Conservation (phyloP, 2,329 filamentous ascomycete genomes). For the Colletotrichum viniferum region DNA sequence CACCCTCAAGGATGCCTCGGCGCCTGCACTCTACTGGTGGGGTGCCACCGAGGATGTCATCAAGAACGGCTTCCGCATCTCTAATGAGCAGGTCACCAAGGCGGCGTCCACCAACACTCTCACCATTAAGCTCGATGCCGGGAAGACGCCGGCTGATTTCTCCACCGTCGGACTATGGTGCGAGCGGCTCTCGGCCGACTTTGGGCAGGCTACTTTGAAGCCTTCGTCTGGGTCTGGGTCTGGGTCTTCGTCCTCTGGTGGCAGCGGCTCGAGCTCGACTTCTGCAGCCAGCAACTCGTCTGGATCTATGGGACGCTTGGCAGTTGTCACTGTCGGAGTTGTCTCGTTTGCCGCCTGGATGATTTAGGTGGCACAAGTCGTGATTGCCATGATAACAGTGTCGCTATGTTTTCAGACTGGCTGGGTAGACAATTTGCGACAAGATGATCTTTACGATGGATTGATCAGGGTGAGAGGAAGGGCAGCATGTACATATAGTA, state of each 20-base stretch:
- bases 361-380: neutral
- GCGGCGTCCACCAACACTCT: slow-evolving; percentile 20
- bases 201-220: neutral
- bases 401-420: neutral
- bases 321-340: neutral
- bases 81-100: slow-evolving; percentile 25
- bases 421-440: neutral
- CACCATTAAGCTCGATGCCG: slow-evolving; percentile 27
- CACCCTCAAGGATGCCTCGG: slow-evolving; percentile 28
- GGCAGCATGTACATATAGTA: neutral
- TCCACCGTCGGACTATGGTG: neutral
- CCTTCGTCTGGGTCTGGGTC: neutral
- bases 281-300: neutral
- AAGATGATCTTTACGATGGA: neutral
- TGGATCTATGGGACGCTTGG: neutral
- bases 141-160: slow-evolving; percentile 27
- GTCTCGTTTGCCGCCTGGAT: neutral
- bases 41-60: slow-evolving; percentile 23
- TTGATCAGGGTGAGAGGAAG: neutral
- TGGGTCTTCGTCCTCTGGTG: neutral
- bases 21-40: slow-evolving; percentile 33
- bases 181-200: neutral
- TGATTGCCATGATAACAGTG: neutral
- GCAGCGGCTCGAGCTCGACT: neutral
- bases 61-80: slow-evolving; percentile 29